Conservation (phyloP, 805 yeast genomes). For the Candida maesae region DNA sequence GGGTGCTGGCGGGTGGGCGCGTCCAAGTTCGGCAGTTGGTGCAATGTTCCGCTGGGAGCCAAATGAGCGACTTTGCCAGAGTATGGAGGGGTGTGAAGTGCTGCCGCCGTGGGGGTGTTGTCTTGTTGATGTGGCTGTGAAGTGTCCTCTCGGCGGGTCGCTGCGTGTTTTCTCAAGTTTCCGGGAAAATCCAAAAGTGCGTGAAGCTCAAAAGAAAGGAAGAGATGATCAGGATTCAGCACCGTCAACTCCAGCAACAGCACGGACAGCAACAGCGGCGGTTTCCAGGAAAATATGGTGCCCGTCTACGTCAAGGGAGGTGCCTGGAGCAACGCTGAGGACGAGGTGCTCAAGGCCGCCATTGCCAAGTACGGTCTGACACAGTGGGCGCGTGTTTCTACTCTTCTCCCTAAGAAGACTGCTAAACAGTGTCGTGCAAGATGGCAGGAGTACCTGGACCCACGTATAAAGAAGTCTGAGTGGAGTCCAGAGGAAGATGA, state of each 20-base stretch:
- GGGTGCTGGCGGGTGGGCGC: not conserved
- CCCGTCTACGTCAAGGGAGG: conserved; percentile 84
- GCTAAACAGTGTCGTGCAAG: conserved; percentile 91
- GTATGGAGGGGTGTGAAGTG: not conserved
- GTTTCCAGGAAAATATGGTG: conserved; percentile 40
- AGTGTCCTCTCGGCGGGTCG: conserved; percentile 1
- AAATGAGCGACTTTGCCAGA: not conserved
- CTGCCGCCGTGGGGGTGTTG: not conserved
- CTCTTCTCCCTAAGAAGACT: conserved; percentile 76
- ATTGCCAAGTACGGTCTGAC: conserved; percentile 89
- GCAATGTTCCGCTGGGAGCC: not conserved
- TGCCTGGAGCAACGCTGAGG: conserved; percentile 81
- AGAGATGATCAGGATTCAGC: not conserved
- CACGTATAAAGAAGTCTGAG: conserved; percentile 54
- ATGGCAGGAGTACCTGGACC: conserved; percentile 88
- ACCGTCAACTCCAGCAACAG: too few relatives aligned
- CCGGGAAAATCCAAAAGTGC: not conserved
- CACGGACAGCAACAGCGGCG: too few relatives aligned
- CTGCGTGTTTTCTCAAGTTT: too few relatives aligned
- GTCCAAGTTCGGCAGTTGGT: not conserved
- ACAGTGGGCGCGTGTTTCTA: conserved; percentile 93
- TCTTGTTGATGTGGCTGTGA: conserved; percentile 5
- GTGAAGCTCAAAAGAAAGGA: not conserved
- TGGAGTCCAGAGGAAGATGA: conserved; percentile 82
- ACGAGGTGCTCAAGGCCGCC: conserved; percentile 86